Base-by-base conservation (phyloP, 164 flowering plant species). In the Euptelea pleiosperma region DNA sequence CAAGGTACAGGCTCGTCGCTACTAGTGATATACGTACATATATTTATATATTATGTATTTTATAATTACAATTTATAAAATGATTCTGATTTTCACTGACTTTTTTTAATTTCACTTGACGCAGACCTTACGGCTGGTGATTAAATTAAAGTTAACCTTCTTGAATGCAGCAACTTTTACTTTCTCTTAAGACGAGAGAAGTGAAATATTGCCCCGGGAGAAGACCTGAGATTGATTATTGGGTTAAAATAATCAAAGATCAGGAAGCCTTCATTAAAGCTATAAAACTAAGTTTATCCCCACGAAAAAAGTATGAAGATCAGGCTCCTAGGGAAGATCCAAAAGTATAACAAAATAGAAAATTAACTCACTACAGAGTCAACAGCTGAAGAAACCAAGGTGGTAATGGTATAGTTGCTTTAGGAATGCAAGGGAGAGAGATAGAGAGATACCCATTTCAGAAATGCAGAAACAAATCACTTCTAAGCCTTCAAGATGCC, bases 401-500 rank as follows among this genome's bases (percentile, higher is more conserved):
- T 4, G n/a, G n/a, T n/a, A n/a, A n/a, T n/a, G n/a, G n/a, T n/a
- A 11, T 37, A 12, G 36, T 50, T 51, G 8, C 18, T 4, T n/a
- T 11, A 33, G 24, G 22, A 12, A 28, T 7, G 12, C 22, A 16
- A 26, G 18, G 18, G 19, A 9, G 29, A 18, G 29, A 59, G 30
- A 49, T 0, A 22, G 16, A 16, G 14, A 19, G 60, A 18, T 16
- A 12, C 34, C 44, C n/a, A 48, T 36, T 28, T 16, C 37, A 57
- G 55, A 61, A 45, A 70, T 66, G 76, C 65, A 61, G 63, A 61
- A 49, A 29, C 68, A 69, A 19, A 54, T 16, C 46, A 45, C 39
- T 26, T 61, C 56, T 48, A 73, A 50, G 44, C 40, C 63, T n/a
- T 54, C 58, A 24, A 75, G 51, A 61, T 72, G 65, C 57, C 60